Base-by-base conservation (phyloP, 2,329 filamentous ascomycete species). In the Torrubiella hemipterigena region DNA sequence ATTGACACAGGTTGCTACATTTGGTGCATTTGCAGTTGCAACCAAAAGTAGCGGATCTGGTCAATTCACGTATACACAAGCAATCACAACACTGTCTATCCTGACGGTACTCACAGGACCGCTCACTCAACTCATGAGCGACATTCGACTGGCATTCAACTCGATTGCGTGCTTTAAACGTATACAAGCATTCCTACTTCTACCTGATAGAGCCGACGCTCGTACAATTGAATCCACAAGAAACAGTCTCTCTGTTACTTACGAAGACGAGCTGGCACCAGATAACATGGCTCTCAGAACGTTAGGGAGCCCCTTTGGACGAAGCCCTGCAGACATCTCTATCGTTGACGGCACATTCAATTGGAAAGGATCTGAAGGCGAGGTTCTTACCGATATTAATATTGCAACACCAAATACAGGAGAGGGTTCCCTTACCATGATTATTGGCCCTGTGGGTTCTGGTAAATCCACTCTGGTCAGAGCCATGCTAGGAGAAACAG, bases 401-500 rank as follows among this genome's bases (percentile, higher is more conserved):
- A 38, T 42, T 3, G 38, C 38, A 14, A 12, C 11, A 14, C 22
- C 22, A 6, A 14, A 24, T n/a, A 24, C 22, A 5, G n/a, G n/a
- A n/a, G 22, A 24, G 11, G 48, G 47, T 12, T 46, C 46, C 0
- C 39, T 49, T 6, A 46, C 49, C 11, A 47, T 52, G 33, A 21
- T 55, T 5, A 32, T 52, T 10, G 51, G 52, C 0, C 50, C 51
- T 1, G 42, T 55, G 9, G 48, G 47, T 3, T 50, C 43, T 7
- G 51, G 51, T 7, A 54, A 54, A 22, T 54, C 51, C 0, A 54
- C 42, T 12, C 15, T 54, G 2, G 33, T 54, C 4, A 52, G 51
- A 30, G 44, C 45, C 2, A 45, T 54, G 3, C 23, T 54, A 1
- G 51, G 51, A 2, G 51, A 54, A 35, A 41, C 41, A 1, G 33